Percentiles rank a stretch among this genome's conserved stretches.
These are phyloP conservation scores for Nemania sp. DNA, from an alignment of 2,329 filamentous ascomycete species.

Conservation along the genomic window DNA sequence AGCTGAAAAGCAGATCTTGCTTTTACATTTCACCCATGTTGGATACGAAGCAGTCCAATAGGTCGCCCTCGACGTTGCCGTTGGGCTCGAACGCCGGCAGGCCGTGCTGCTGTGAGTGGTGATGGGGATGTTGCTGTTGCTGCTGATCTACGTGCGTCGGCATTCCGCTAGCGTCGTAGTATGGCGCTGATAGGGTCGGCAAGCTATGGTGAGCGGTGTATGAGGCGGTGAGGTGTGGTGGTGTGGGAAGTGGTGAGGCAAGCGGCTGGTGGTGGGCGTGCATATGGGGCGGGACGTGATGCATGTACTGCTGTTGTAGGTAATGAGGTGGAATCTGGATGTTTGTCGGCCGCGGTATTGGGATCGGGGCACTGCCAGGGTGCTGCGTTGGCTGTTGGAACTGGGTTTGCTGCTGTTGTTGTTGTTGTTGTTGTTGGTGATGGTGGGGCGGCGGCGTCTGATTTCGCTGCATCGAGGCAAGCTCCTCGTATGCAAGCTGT, in stretches of 20 bases:
- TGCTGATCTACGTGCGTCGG: conserved; percentile 31
- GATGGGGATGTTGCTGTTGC: conserved; percentile 13
- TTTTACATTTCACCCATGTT: conserved; percentile 37
- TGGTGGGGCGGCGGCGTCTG: conserved; percentile 26
- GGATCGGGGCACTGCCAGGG: conserved; percentile 28
- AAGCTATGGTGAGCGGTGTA: conserved; percentile 31
- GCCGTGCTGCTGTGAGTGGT: conserved; percentile 21
- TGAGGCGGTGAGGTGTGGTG: conserved; percentile 32
- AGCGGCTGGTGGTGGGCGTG: conserved; percentile 33
- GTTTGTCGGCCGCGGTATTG: conserved; percentile 31
- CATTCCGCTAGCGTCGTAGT: conserved; percentile 31
- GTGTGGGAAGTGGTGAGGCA: conserved; percentile 31
- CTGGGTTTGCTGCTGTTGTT: conserved; percentile 21
- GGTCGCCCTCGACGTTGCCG: conserved; percentile 24
- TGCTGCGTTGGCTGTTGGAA: conserved; percentile 25
- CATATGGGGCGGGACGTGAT: conserved; percentile 32
- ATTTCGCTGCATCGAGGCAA: conserved; percentile 34
- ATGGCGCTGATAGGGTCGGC: conserved; percentile 28
- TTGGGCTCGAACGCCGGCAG: conserved; percentile 24
- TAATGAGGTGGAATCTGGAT: conserved; percentile 35
- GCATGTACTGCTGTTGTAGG: conserved; percentile 37
- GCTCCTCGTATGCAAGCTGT: conserved; percentile 40
- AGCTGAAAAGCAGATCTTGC: background rate
- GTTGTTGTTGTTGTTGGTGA: conserved; percentile 20
- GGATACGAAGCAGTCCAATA: conserved; percentile 39